Evolutionary conservation across 1,284 basidiomycete species (phyloP).

Genomic region (Cystobasidiaceae sp.): DNA sequence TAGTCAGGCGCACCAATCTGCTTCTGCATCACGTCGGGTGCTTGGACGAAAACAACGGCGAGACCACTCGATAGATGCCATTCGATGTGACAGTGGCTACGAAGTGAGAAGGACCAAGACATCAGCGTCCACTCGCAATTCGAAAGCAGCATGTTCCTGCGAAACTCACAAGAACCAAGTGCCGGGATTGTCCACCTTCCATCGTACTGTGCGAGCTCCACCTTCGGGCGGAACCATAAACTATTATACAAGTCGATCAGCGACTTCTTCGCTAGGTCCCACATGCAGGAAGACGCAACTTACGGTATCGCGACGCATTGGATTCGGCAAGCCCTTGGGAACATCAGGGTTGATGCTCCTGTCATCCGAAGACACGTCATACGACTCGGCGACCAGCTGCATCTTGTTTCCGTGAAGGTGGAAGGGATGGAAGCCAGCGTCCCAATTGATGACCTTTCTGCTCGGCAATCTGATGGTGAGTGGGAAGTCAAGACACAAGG

Average conservation of each 20-base stretch:
- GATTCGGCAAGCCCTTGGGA: constrained; percentile 69
- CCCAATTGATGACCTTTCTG: constrained; percentile 70
- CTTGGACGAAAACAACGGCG: constrained; percentile 67
- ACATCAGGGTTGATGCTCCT: constrained; percentile 72
- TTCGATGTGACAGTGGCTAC: constrained; percentile 48
- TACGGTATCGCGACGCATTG: constrained; percentile 70
- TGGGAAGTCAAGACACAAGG: too few species aligned
- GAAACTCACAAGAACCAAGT: constrained; percentile 62
- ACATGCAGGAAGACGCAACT: too few species aligned
- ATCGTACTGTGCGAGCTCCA: too few species aligned
- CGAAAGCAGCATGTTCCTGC: constrained; percentile 47
- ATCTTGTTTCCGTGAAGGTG: constrained; percentile 59
- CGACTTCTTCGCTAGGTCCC: too few species aligned
- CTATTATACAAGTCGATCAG: too few species aligned
- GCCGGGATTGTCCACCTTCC: constrained; percentile 75
- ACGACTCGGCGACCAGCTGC: constrained; percentile 48
- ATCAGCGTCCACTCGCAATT: constrained; percentile 8
- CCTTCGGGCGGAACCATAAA: too few species aligned
- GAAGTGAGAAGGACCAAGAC: too few species aligned
- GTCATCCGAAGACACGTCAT: constrained; percentile 70
- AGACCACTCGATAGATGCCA: constrained; percentile 70
- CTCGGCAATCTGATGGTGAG: too few species aligned
- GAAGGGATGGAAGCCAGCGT: constrained; percentile 49
- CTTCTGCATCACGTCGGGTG: constrained; percentile 61
- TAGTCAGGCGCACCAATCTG: constrained; percentile 52